Percentiles rank a stretch among this genome's conserved stretches.
Evolutionary conservation across 495 filamentous ascomycete species (phyloP).

Genomic region (Sordaria brevicollis): DNA sequence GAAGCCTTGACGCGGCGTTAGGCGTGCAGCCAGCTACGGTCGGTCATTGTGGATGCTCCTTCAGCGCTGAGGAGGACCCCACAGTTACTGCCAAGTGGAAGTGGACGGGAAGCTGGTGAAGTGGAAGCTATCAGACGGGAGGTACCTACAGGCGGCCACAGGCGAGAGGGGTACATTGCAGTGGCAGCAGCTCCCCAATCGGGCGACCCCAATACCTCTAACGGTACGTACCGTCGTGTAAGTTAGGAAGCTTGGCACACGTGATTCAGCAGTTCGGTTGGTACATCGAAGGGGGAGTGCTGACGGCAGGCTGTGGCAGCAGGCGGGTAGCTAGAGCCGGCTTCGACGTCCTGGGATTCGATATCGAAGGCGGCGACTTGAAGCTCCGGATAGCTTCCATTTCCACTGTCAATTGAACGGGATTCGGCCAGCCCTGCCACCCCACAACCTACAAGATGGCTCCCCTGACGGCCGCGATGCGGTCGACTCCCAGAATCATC

Average conservation of each 20-base stretch:
- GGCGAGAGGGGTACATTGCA: background rate
- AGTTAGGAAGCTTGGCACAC: background rate
- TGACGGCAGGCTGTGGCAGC: background rate
- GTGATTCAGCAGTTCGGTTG: constrained; percentile 3
- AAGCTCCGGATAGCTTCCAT: constrained; percentile 12
- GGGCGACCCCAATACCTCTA: background rate
- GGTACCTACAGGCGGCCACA: background rate
- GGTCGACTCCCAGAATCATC: constrained; percentile 27
- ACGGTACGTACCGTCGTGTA: background rate
- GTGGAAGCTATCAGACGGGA: background rate
- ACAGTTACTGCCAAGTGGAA: background rate
- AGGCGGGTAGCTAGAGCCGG: background rate
- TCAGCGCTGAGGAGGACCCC: background rate
- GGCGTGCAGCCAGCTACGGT: background rate
- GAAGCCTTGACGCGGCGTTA: background rate
- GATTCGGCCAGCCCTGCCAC: constrained; percentile 23
- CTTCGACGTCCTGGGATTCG: background rate
- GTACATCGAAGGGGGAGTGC: background rate
- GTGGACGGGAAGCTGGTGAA: no score
- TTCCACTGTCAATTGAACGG: constrained; percentile 24
- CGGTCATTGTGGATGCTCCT: background rate
- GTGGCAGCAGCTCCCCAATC: background rate
- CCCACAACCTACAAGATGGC: constrained; percentile 31
- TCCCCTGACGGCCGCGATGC: constrained; percentile 37
- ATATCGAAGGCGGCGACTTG: constrained; percentile 5